These are phyloP conservation scores for Xylona heveae DNA, from an alignment of 495 filamentous ascomycete genomes.

Conservation along the genomic window DNA sequence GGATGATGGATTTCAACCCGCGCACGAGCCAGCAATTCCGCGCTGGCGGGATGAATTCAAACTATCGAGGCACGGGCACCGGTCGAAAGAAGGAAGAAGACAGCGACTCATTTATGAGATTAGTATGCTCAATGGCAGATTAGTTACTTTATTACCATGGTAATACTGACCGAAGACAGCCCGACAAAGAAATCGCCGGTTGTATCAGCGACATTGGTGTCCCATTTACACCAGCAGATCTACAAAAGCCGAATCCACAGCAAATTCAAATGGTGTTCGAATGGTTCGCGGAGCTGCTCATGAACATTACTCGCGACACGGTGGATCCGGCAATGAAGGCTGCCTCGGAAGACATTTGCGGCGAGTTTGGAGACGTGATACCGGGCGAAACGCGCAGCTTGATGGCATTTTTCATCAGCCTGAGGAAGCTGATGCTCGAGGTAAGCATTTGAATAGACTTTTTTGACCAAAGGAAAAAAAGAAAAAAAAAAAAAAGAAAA, in stretches of 20 bases:
- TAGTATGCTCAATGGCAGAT: constrained; percentile 27
- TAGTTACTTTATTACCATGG: background rate
- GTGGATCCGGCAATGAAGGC: constrained; percentile 90
- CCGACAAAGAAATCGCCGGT: constrained; percentile 77
- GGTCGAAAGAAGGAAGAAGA: constrained; percentile 63
- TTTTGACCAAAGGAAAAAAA: too few relatives aligned
- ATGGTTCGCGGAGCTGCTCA: constrained; percentile 84
- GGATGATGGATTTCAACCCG: constrained; percentile 44
- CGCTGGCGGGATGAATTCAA: constrained; percentile 14
- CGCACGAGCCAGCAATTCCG: constrained; percentile 55
- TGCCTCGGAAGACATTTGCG: constrained; percentile 65
- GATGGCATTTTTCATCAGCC: constrained; percentile 74
- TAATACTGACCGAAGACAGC: constrained; percentile 17
- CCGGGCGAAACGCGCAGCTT: constrained; percentile 73
- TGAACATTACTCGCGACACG: constrained; percentile 75
- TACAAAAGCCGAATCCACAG: constrained; percentile 80
- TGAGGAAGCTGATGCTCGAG: constrained; percentile 57
- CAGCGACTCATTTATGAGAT: constrained; percentile 70
- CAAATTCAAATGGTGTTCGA: constrained; percentile 94
- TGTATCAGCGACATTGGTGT: constrained; percentile 95
- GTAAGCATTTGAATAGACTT: too few relatives aligned
- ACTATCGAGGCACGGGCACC: constrained; percentile 31
- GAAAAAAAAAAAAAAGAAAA: too few relatives aligned
- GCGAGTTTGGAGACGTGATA: constrained; percentile 57
- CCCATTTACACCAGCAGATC: constrained; percentile 64